Evolutionary conservation across 2,329 filamentous ascomycete species (phyloP).

Genomic region (Pyricularia sp.): DNA sequence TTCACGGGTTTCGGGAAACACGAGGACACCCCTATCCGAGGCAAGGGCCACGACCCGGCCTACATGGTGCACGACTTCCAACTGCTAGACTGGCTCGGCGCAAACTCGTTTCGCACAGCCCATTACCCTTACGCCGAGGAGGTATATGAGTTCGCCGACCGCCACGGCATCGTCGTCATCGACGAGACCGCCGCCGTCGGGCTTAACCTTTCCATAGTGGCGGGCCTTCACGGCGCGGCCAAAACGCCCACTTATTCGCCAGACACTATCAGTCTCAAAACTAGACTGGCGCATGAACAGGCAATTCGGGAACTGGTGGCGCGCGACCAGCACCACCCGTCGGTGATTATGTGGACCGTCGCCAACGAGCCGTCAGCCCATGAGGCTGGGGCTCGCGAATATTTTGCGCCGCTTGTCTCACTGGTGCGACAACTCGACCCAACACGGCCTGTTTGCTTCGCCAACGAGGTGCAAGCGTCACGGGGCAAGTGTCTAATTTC

Average conservation of each 20-base stretch:
- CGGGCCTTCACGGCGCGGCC: constrained; percentile 7
- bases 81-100: constrained; percentile 19
- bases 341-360: constrained; percentile 62
- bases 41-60: constrained; percentile 19
- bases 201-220: constrained; percentile 13
- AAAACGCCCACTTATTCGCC: constrained; percentile 11
- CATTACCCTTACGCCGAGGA: constrained; percentile 22
- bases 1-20: constrained; percentile 21
- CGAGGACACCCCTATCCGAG: constrained; percentile 17
- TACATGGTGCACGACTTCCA: constrained; percentile 21
- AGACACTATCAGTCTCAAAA: constrained; percentile 12
- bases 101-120: constrained; percentile 21
- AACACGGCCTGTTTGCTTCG: constrained; percentile 47
- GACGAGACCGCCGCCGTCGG: constrained; percentile 19
- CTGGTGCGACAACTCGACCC: constrained; percentile 49
- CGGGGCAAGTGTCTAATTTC: constrained; percentile 36
- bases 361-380: constrained; percentile 69
- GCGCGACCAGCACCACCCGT: constrained; percentile 61
- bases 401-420: constrained; percentile 59
- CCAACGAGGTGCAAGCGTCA: constrained; percentile 49
- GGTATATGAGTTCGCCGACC: constrained; percentile 19
- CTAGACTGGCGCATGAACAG: constrained; percentile 12
- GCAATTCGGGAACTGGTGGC: constrained; percentile 37
- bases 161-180: constrained; percentile 19
- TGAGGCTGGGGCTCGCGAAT: constrained; percentile 22